Conservation (phyloP, 2,329 filamentous ascomycete genomes). For the Calonectria leucothoes region DNA sequence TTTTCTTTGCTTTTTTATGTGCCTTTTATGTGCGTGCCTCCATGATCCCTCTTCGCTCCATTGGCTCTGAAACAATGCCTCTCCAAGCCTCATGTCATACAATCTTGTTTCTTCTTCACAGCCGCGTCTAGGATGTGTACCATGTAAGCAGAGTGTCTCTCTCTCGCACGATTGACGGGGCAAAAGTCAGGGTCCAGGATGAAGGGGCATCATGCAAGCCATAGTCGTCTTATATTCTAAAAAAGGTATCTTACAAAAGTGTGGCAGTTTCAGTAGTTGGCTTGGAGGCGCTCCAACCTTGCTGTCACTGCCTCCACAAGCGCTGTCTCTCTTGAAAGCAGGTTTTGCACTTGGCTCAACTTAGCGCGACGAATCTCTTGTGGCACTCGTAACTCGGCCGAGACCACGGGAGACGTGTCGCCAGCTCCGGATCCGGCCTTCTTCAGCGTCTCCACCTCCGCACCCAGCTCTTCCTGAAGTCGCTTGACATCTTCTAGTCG, state of each 20-base stretch:
- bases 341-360: constrained; percentile 70
- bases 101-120: not conserved
- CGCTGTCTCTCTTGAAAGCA: constrained; percentile 75
- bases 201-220: not conserved
- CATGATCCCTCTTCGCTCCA: not conserved
- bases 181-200: not conserved
- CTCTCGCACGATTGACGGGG: not conserved
- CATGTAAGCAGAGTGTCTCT: not conserved
- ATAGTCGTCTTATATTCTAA: constrained; percentile 18
- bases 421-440: constrained; percentile 42
- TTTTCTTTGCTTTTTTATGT: not conserved
- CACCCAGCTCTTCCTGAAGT: constrained; percentile 63
- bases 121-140: not conserved
- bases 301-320: constrained; percentile 75
- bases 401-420: constrained; percentile 36
- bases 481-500: constrained; percentile 68
- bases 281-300: constrained; percentile 68
- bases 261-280: constrained; percentile 32
- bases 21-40: not conserved
- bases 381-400: constrained; percentile 64
- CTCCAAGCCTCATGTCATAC: not conserved
- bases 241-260: constrained; percentile 38
- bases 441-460: constrained; percentile 61
- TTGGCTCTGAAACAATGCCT: not conserved
- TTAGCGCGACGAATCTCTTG: constrained; percentile 72